Base-by-base conservation (phyloP, 495 filamentous ascomycete species). In the Xylaria cubensis region DNA sequence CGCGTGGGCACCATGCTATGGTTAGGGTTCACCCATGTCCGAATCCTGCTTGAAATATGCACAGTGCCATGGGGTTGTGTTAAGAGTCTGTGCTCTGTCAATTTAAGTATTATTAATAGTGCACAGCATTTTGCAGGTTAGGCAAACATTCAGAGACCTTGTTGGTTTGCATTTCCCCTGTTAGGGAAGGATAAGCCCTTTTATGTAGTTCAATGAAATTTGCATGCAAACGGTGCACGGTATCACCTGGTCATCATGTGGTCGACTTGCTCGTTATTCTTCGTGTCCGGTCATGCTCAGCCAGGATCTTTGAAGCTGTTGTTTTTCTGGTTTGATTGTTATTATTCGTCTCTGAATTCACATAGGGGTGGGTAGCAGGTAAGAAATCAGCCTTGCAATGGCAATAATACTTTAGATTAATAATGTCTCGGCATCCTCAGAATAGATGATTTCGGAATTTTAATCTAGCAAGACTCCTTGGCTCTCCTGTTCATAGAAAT, bases 71-170 rank as follows among this genome's bases (percentile, higher is more conserved):
- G 21, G 51, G 24, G 26, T 29, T 46, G 19, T 50, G 46, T 21
- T 50, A 13, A 13, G n/a, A 19, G 21, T 59, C 56, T 4, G 56
- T 59, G 56, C 56, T 36, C 36, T 62, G 2, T 12, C 56, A 39
- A 21, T 39, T 62, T 42, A n/a, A n/a, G n/a, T n/a, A 62, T 62
- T 36, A 63, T 63, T 63, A 63, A 39, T 63, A 63, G 46, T 59
- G 34, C 39, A 41, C 59, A 2, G 34, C 32, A 24, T 19, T n/a
- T 19, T 26, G 7, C 34, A 39, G 36, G 56, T n/a, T 8, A 59
- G 59, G 59, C 59, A 63, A 64, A 64, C 39, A n/a, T 12, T 46
- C 12, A 17, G 36, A 42, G 42, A 15, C 17, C 5, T 44, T 24
- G 8, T 56, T 32, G 26, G 24, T 32, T 32, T 51, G 24, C 9